A percentile compares a stretch with the other conserved stretches of the same genome.
Conservation (phyloP, 441 rosid species). For the Aleurites moluccanus region DNA sequence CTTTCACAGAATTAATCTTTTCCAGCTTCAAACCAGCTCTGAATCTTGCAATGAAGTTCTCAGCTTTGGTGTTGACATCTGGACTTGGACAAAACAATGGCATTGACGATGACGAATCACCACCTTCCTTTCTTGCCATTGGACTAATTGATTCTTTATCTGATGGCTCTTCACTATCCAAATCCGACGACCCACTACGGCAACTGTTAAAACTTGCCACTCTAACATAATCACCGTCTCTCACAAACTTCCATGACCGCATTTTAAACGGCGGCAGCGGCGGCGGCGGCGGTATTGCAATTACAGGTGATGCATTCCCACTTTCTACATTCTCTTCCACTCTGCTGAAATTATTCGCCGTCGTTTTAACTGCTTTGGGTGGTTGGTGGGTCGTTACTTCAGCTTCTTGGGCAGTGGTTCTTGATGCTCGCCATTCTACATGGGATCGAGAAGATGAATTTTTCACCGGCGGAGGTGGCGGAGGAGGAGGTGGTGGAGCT, state of each 20-base stretch:
- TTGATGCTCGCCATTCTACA: constrained; percentile 7
- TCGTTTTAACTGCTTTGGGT: constrained; percentile 35
- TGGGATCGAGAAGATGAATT: neutral
- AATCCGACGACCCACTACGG: constrained; percentile 34
- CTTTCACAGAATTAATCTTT: constrained; percentile 61
- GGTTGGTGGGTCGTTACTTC: constrained; percentile 30
- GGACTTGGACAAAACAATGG: constrained; percentile 74
- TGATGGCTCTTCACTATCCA: constrained; percentile 25
- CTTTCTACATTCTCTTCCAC: constrained; percentile 25
- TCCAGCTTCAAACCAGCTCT: constrained; percentile 76
- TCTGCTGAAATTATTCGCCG: constrained; percentile 3
- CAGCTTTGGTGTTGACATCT: constrained; percentile 80
- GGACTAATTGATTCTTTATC: constrained; percentile 35
- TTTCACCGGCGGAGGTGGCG: constrained; percentile 35
- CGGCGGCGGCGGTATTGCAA: constrained; percentile 64
- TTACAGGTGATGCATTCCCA: constrained; percentile 49
- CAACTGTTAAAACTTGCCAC: constrained; percentile 48
- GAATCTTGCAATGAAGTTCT: constrained; percentile 73
- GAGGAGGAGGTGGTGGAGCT: constrained; percentile 37
- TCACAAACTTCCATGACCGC: constrained; percentile 51
- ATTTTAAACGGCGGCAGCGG: constrained; percentile 81
- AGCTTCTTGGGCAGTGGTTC: constrained; percentile 17
- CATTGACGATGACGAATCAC: constrained; percentile 15
- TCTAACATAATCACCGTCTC: constrained; percentile 62
- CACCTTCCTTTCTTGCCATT: constrained; percentile 7